Evolutionary conservation across 768 basidiomycete species (phyloP), one percentile per base, ranked within the genome.

Genomic region (Trichaptum fuscoviolaceum): DNA sequence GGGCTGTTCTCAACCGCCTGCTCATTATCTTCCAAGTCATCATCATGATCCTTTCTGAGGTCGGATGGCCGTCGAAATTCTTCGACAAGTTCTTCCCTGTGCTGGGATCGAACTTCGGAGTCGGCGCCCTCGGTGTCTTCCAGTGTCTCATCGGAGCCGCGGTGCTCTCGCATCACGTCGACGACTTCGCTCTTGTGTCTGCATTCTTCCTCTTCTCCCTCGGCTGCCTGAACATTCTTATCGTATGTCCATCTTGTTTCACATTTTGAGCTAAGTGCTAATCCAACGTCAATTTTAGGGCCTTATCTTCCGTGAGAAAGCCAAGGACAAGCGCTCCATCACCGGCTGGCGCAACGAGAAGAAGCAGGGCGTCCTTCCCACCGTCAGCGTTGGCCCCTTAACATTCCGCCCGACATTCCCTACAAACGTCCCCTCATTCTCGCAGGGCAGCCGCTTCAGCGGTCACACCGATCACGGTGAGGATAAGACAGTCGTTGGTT

Each of bases 131-230:
- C 34, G 95, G 95, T 24, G 81, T 93, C 66, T 90, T 96, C 74
- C 91, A 97, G 77, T 88, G 89, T 77, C 82, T 96, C 90, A 92
- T 79, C 84, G 81, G 80, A 27, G 81, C 82, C 12, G 77, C 80
- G n/a, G 79, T 84, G 62, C 78, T 86, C 58, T 83, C 82, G 34
- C 83, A 83, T 69, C 82, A 88, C 75, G 92, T 95, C 67, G 88
- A 93, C 71, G 87, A 86, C 67, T 96, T 96, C 80, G 87, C 93
- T 24, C 91, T 96, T 73, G 94, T 94, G 68, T 83, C 93, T 5
- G 93, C 91, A 61, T 96, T 96, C 83, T 89, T 96, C 81, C 85
- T 96, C 68, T 96, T 96, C 80, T 84, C 93, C 63, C 73, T 96
- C 66, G 95, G 94, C n/a, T 94, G 92, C 77, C 77, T 96, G 65